These are phyloP conservation scores for Podila horticola DNA, from an alignment of 192 early-diverging fungal genomes.

Conservation along the genomic window DNA sequence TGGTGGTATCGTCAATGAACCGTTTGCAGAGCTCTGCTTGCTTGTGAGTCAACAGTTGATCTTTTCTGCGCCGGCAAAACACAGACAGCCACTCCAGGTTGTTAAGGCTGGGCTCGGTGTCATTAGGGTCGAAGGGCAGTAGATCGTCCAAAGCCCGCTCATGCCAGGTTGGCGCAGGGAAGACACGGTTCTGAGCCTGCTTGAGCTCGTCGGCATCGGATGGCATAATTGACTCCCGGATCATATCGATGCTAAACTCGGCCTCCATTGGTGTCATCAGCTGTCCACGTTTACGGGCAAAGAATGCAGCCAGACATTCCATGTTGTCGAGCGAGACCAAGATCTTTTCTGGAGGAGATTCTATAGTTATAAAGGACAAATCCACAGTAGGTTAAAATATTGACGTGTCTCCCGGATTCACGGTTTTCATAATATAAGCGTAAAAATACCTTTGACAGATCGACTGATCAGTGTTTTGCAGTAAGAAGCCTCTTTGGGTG, in stretches of 20 bases:
- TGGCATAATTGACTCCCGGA: not conserved
- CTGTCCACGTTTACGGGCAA: not conserved
- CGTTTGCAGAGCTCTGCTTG: not conserved
- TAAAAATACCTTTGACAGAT: not conserved
- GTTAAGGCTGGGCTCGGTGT: not conserved
- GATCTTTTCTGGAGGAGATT: not conserved
- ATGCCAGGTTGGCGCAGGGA: not conserved
- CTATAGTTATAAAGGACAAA: not conserved
- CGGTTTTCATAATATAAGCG: too few relatives aligned
- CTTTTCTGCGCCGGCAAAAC: not conserved
- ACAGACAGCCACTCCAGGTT: not conserved
- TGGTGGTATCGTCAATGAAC: not conserved
- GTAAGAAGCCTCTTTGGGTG: not conserved
- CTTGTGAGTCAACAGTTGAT: not conserved
- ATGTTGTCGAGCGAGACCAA: not conserved
- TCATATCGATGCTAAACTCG: conserved; percentile 1
- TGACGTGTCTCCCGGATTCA: too few relatives aligned
- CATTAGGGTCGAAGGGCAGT: not conserved
- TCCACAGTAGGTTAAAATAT: too few relatives aligned
- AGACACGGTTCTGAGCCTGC: not conserved
- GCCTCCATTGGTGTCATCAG: not conserved
- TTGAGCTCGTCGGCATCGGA: not conserved
- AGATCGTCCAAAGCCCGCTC: not conserved
- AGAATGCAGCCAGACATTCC: not conserved
- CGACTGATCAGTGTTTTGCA: not conserved